Conservation (phyloP, 202 grass and related monocot species). For the Cymbopogon flexuosus region DNA sequence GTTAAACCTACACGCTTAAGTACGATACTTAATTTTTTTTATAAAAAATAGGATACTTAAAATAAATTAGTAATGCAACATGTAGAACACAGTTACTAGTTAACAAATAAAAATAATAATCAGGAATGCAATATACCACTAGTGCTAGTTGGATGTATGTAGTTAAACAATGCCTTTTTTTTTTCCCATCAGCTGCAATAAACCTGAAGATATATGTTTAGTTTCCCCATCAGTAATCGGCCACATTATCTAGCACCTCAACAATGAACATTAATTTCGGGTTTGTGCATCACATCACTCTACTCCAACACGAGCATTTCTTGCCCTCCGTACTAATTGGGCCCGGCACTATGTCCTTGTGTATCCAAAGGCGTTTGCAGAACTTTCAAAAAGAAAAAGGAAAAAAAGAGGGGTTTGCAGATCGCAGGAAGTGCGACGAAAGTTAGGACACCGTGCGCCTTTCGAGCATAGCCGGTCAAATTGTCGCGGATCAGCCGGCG, state of each 20-base stretch:
- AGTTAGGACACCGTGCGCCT: not conserved
- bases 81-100: not conserved
- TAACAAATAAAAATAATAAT: not conserved
- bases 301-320: not conserved
- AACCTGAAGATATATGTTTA: no score
- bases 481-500: not conserved
- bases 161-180: not conserved
- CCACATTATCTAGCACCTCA: no score
- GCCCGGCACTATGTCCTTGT: not conserved
- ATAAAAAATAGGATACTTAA: not conserved
- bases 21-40: not conserved
- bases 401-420: no score
- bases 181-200: not conserved
- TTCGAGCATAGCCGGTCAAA: slow-evolving; percentile 14
- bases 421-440: not conserved
- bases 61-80: not conserved
- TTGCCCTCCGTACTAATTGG: not conserved
- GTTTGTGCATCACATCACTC: not conserved
- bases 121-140: not conserved
- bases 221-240: no score
- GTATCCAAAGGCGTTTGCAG: not conserved
- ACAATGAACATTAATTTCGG: no score
- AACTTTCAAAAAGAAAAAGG: no score
- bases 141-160: no score
- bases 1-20: not conserved